Base-by-base conservation (phyloP, 1,139 yeast genomes). In the Scheffersomyces insectosa region DNA sequence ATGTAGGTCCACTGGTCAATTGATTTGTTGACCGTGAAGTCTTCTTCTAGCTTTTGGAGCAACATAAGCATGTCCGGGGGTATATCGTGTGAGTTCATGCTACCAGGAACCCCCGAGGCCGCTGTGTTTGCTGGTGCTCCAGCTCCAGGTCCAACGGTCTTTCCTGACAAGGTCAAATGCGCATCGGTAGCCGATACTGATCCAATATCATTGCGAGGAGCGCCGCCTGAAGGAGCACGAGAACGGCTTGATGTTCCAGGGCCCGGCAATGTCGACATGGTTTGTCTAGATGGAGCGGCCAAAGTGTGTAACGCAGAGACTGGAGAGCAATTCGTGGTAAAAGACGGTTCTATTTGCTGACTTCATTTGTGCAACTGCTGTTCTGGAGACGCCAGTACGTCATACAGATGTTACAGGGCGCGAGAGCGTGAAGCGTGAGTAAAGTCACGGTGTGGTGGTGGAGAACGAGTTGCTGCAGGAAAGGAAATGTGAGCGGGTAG, bases 1-100 rank as follows among this genome's bases (percentile, higher is more conserved):
- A 74, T 74, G 48, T 73, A 74, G 1, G 77, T 72, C 77, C 78
- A 74, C 54, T 74, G 79, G 54, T 74, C 79, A 33, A 74, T 74
- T 15, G 69, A 56, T 46, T 69, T 70, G 49, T 68, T 65, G 28
- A 69, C 61, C 32, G 66, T 57, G 55, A 73, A 74, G 50, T 74
- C 79, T 25, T 70, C 72, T 42, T 74, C 79, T 38, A 74, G 57
- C 40, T 67, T 65, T 46, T 72, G 78, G 23, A 74, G 63, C 36
- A 73, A 57, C 5, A 73, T 58, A 6, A 67, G 72, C 76, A 74
- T 66, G 47, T 74, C 79, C 6, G 79, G 79, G 1, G 79, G 78
- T 20, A 73, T 72, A 48, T 74, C 79, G 10, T 63, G 70, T 10
- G 54, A 48, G 12, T 48, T 37, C 11, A 34, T 42, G 30, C 37